Base-by-base conservation (phyloP, 257 asterid species). In the Nicotiana otophora region DNA sequence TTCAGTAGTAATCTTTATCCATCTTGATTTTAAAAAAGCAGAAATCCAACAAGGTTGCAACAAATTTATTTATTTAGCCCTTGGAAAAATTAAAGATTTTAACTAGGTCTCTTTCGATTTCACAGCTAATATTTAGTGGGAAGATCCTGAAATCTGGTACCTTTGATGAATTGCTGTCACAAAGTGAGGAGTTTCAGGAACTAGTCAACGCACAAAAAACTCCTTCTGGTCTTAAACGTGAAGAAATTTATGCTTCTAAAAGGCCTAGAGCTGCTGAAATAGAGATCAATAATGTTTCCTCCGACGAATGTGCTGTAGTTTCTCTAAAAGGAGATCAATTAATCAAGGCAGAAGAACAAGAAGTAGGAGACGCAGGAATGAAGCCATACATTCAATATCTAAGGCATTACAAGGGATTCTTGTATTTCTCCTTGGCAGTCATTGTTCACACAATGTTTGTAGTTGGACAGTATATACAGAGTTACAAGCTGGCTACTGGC, bases 401-500 rank as follows among this genome's bases (percentile, higher is more conserved):
- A 69, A 90, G 86, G 72, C 97, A 93, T 83, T 77, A 92, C 82
- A 92, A 89, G 48, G 98, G 98, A 61, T 92, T 88, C 64, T 54
- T 92, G 86, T 64, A 86, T 36, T 92, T 92, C 84, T 31, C 84
- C 7, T 26, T 86, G 63, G 94, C 93, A 60, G 84, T 84, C 77
- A 65, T 91, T 28, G 84, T 88, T 58, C 97, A 93, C 84, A 28
- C 91, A 48, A 26, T 58, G 15, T 92, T 91, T 85, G 90, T 87
- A 36, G 81, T 89, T 20, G 87, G 97, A 54, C 95, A 89, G 82
- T 83, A 91, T 74, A 7, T 83, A 66, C 99, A 95, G 78, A 95
- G 91, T 79, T 86, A 91, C 30, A 90, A 97, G 97, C 90, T 95
- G 99, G 99, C 99, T 33, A 95, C 97, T 64, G 88, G 84, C 80